Conservation (phyloP, 169 alveolate genomes). For the Blepharisma undulans region DNA sequence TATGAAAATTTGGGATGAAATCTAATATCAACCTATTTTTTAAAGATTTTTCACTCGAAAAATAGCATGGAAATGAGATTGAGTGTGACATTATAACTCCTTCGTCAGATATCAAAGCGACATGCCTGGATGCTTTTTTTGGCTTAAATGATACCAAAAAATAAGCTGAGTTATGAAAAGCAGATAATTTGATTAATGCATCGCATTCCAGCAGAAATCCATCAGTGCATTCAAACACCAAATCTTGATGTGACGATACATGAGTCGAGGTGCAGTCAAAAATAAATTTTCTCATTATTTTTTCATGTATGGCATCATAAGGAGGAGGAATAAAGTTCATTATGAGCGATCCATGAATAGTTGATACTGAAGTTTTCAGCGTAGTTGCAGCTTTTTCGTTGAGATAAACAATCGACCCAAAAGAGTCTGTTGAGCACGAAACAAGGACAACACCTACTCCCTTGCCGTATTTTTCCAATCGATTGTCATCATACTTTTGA, state of each 20-base stretch:
- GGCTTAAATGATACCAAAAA: not conserved
- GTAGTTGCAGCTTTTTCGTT: not conserved
- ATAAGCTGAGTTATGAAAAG: not conserved
- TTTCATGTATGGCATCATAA: not conserved
- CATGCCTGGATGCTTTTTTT: not conserved
- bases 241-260: not conserved
- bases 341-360: not conserved
- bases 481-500: not conserved
- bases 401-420: constrained; percentile 4
- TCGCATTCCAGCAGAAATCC: not conserved
- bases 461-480: not conserved
- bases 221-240: not conserved
- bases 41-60: not conserved
- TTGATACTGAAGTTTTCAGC: not conserved
- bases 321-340: constrained; percentile 21
- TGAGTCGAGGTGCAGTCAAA: not conserved
- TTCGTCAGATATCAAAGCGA: not conserved
- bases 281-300: constrained; percentile 11
- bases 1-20: not conserved
- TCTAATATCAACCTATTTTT: not conserved
- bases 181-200: not conserved
- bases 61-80: not conserved
- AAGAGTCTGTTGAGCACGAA: not conserved
- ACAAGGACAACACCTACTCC: not conserved
- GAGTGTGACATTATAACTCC: not conserved